Evolutionary conservation across 805 yeast species (phyloP).

Genomic region (Torulaspora maleeae): DNA sequence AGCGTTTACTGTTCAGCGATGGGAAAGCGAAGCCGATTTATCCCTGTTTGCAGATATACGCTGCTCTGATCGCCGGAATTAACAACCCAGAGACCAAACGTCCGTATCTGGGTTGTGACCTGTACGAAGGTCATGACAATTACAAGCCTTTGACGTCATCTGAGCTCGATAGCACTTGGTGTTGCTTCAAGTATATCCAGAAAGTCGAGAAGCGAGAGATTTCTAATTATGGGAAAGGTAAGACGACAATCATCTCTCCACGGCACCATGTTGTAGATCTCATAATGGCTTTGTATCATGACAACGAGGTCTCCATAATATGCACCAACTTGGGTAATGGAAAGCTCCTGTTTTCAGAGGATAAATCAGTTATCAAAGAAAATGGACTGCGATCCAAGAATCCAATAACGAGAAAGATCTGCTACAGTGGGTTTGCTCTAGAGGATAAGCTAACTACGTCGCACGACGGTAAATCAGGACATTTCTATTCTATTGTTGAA

Average conservation of each 20-base stretch:
- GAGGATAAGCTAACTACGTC: slow-evolving; percentile 25
- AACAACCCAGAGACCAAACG: slow-evolving; percentile 8
- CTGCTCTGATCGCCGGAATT: slow-evolving; percentile 10
- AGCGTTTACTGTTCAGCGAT: slow-evolving; percentile 1
- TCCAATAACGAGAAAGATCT: slow-evolving; percentile 17
- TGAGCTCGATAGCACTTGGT: slow-evolving; percentile 20
- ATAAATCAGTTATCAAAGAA: slow-evolving; percentile 8
- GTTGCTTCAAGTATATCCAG: slow-evolving; percentile 23
- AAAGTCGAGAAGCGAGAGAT: slow-evolving; percentile 6
- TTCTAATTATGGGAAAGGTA: slow-evolving; percentile 5
- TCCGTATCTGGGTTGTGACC: slow-evolving; percentile 23
- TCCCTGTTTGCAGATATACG: slow-evolving; percentile 14
- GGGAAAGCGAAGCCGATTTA: slow-evolving; percentile 4
- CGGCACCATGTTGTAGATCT: slow-evolving; percentile 32
- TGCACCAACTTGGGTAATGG: slow-evolving; percentile 20
- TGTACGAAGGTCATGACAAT: slow-evolving; percentile 20
- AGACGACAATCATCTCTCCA: slow-evolving; percentile 26
- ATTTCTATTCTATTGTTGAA: slow-evolving; percentile 27
- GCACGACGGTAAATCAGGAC: slow-evolving; percentile 2
- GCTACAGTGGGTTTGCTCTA: slow-evolving; percentile 33
- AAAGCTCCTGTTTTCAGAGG: slow-evolving; percentile 21
- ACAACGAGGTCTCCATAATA: slow-evolving; percentile 12
- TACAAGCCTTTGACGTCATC: slow-evolving; percentile 21
- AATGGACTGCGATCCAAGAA: slow-evolving; percentile 11
- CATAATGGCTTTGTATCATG: slow-evolving; percentile 24